Conservation (phyloP, 306 rosid species). For the Oxytropis ochrocephala region DNA sequence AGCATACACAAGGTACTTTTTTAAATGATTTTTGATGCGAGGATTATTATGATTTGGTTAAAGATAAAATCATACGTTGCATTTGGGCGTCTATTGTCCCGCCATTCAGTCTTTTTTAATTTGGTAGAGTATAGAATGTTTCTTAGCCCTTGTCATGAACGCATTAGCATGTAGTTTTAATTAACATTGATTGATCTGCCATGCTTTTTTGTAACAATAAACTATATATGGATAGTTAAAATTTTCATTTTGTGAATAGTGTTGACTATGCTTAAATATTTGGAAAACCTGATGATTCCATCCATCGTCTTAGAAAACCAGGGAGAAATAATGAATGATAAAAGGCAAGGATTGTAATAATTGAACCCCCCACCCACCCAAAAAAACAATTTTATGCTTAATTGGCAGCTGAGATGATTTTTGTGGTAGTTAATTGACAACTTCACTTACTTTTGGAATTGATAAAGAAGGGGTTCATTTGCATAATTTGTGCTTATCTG, state of each 20-base stretch:
- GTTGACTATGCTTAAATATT: not conserved
- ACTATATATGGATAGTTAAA: not conserved
- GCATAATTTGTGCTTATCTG: not conserved
- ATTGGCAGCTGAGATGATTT: not conserved
- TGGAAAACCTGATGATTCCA: not conserved
- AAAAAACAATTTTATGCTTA: not conserved
- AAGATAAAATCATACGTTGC: not conserved
- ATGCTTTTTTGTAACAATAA: not conserved
- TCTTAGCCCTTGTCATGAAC: slow-evolving; percentile 5
- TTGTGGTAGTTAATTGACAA: not conserved
- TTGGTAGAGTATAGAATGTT: not conserved
- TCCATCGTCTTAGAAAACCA: not conserved
- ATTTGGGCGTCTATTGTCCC: not conserved
- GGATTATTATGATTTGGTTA: not conserved
- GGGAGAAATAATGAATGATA: not conserved
- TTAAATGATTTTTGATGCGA: not conserved
- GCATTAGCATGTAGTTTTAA: not conserved
- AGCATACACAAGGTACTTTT: slow-evolving; percentile 73
- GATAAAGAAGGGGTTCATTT: not conserved
- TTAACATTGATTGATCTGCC: not conserved
- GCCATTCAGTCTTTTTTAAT: not conserved
- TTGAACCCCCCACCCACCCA: not conserved
- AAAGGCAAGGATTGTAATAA: not conserved
- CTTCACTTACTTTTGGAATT: not conserved
- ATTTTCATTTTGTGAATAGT: not conserved